A percentile compares a stretch with the other conserved stretches of the same genome.
phyloP scores from a whole-genome alignment of 345 rosid species.

The Populus tremula region DNA sequence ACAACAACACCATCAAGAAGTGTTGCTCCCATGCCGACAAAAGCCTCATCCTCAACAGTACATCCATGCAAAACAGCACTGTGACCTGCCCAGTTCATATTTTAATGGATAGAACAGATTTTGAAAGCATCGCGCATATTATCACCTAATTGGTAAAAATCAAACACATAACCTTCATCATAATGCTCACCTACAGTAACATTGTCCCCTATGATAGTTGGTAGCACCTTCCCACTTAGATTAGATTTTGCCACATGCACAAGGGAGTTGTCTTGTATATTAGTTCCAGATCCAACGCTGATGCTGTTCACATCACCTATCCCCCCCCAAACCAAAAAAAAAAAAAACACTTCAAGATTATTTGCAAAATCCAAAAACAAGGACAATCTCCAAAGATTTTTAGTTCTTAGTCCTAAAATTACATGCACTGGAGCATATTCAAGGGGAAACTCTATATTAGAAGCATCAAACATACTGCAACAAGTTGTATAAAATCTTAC shows the following conservation, averaged over 20 bases:
- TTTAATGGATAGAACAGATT: constrained; percentile 14
- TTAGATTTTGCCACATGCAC: constrained; percentile 95
- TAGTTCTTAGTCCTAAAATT: background rate
- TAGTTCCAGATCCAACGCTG: constrained; percentile 81
- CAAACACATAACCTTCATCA: background rate
- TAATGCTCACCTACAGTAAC: constrained; percentile 79
- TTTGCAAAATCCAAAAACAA: constrained; percentile 1
- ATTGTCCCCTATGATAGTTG: constrained; percentile 85
- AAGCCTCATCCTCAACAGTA: constrained; percentile 85
- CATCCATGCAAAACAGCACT: constrained; percentile 97
- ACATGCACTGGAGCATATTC: background rate
- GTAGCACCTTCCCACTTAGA: constrained; percentile 82
- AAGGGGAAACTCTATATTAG: background rate
- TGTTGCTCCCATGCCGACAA: constrained; percentile 92
- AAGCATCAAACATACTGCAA: background rate
- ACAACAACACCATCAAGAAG: constrained; percentile 88
- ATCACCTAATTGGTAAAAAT: background rate
- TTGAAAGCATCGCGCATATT: background rate
- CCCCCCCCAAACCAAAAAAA: background rate
- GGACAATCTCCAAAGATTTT: background rate
- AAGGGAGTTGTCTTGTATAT: constrained; percentile 95
- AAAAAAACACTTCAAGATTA: background rate
- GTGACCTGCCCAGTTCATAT: constrained; percentile 60
- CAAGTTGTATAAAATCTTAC: constrained; percentile 34
- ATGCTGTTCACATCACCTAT: constrained; percentile 85